Conservation (phyloP, 441 rosid genomes). For the Corymbia calophylla region DNA sequence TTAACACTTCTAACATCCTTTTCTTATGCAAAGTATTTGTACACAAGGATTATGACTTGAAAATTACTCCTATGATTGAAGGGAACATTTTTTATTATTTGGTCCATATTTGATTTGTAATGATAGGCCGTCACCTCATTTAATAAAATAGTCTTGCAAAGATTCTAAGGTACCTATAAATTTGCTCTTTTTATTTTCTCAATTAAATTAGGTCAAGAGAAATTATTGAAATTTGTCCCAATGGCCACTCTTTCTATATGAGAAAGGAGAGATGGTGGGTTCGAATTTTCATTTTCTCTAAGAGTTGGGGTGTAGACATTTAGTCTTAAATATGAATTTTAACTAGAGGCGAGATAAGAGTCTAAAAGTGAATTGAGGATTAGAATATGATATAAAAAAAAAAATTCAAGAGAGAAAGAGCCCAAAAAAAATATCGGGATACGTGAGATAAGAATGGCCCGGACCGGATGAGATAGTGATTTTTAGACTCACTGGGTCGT, state of each 20-base stretch:
- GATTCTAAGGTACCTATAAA: background rate
- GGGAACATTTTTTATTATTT: background rate
- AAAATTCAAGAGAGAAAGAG: background rate
- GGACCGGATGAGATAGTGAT: background rate
- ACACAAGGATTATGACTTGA: background rate
- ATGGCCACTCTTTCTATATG: too few species aligned
- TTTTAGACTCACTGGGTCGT: background rate
- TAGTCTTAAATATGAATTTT: too few species aligned
- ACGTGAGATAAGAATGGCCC: background rate
- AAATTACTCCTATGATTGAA: background rate
- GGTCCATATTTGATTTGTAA: background rate
- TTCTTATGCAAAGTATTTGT: too few species aligned
- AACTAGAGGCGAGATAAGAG: too few species aligned
- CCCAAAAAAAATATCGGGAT: rapidly evolving
- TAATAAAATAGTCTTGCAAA: background rate
- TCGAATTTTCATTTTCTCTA: too few species aligned
- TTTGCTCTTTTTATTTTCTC: background rate
- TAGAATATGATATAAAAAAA: too few species aligned
- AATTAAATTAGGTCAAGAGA: background rate
- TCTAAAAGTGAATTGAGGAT: too few species aligned
- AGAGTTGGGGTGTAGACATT: too few species aligned
- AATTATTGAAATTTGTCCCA: too few species aligned
- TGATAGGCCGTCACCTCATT: background rate
- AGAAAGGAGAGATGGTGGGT: background rate
- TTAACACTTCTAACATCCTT: background rate